Evolutionary conservation across 1,139 yeast species (phyloP).

Genomic region (Suhomyces bolitotheri): DNA sequence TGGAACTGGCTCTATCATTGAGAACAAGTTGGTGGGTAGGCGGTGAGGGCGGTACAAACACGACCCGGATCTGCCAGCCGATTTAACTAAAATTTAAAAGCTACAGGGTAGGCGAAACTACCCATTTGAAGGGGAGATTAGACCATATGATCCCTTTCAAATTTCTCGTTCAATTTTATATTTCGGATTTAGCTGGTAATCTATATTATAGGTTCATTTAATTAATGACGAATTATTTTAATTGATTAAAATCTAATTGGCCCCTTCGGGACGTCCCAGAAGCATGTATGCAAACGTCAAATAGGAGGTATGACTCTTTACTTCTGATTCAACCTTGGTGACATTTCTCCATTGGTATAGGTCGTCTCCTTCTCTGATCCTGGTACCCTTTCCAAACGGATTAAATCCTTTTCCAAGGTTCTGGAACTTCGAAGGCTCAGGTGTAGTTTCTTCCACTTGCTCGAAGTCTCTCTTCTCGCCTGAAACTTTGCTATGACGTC

Average conservation of each 20-base stretch:
- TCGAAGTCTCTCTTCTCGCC: conserved; percentile 22
- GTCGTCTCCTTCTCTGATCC: conserved; percentile 85
- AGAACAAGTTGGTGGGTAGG: not conserved
- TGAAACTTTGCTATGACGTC: conserved; percentile 31
- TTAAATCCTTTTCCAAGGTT: conserved; percentile 63
- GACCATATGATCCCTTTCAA: no score
- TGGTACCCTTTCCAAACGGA: conserved; percentile 84
- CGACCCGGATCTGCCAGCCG: no score
- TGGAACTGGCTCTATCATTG: conserved; percentile 1
- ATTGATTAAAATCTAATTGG: not conserved
- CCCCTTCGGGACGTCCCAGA: conserved; percentile 7
- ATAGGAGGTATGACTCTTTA: conserved; percentile 93
- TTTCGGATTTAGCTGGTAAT: no score
- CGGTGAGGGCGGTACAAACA: conserved; percentile 2
- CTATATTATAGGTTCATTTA: no score
- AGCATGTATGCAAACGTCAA: conserved; percentile 77
- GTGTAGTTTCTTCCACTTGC: conserved; percentile 16
- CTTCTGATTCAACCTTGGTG: conserved; percentile 77
- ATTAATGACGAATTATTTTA: no score
- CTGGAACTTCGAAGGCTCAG: conserved; percentile 23
- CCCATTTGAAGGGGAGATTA: no score
- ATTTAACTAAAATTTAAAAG: no score
- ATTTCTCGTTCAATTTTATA: no score
- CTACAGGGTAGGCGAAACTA: no score
- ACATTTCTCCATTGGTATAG: conserved; percentile 79